Evolutionary conservation across 2,329 filamentous ascomycete species (phyloP).

Genomic region (Penicillium thymicola): DNA sequence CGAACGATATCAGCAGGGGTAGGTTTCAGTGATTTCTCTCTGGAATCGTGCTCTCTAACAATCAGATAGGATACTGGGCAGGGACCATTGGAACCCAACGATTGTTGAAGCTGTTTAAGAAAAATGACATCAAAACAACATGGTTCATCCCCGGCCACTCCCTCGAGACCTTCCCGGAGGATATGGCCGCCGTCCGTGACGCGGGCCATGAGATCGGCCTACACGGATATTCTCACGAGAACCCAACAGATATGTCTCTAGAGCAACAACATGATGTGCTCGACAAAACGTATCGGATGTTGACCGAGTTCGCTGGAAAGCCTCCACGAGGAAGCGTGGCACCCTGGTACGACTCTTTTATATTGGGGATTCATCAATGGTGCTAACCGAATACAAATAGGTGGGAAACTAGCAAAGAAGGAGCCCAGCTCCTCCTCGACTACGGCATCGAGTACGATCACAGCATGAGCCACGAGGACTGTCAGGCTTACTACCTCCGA

Average conservation of each 20-base stretch:
- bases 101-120: constrained; percentile 67
- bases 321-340: constrained; percentile 70
- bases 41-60: not conserved
- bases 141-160: constrained; percentile 65
- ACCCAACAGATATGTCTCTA: constrained; percentile 57
- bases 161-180: constrained; percentile 64
- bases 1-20: constrained; percentile 33
- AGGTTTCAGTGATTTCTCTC: not conserved
- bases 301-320: constrained; percentile 72
- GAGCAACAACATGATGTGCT: constrained; percentile 75
- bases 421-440: constrained; percentile 47
- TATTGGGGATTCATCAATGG: too few species aligned
- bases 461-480: constrained; percentile 46
- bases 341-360: constrained; percentile 51
- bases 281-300: constrained; percentile 71
- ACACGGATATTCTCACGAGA: constrained; percentile 73
- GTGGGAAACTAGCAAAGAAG: constrained; percentile 69
- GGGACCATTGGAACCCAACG: constrained; percentile 64
- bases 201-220: constrained; percentile 55
- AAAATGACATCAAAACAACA: constrained; percentile 67
- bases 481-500: constrained; percentile 44
- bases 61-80: constrained; percentile 57
- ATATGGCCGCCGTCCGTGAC: constrained; percentile 46
- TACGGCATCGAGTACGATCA: constrained; percentile 48
- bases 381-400: not conserved